Evolutionary conservation across 768 basidiomycete species (phyloP), one percentile per base, ranked within the genome.

Genomic region (Hypsizygus marmoreus): DNA sequence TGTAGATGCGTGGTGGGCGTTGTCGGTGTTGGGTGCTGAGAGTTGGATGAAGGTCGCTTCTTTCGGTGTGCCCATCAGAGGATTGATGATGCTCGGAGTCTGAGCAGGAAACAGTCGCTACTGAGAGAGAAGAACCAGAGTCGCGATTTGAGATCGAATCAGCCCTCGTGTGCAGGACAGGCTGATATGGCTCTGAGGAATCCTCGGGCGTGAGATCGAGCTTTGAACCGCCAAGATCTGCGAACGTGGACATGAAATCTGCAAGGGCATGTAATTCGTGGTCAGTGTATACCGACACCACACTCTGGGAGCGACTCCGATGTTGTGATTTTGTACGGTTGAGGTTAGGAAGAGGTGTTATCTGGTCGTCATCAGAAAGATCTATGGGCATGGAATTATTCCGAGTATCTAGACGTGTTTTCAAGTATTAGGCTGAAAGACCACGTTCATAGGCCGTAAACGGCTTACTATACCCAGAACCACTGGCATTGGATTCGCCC

Each of bases 211-310:
- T n/a, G n/a, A n/a, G n/a, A n/a, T n/a, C n/a, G n/a, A n/a, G n/a
- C n/a, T n/a, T n/a, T n/a, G 47, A 16, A 13, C 43, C 32, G 17
- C 42, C 34, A 35, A 37, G 22, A 29, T 51, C 41, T 6, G 53
- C 23, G n/a, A 53, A 47, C 10, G 69, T 65, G 9, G 72, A 66
- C 45, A 81, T 65, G 31, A 79, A 60, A 22, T 78, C 78, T 2
- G 74, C 72, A 36, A 81, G 61, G n/a, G 72, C 75, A n/a, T 68
- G 58, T 11, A 81, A 67, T 47, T 81, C 80, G 23, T 63, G 55
- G 38, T 81, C 80, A 8, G 78, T 77, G 10, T 67, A 63, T 6
- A 71, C 59, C 3, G 79, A 80, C 24, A 79, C 68, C 16, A 67
- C 53, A 50, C 77, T 81, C 38, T 58, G 57, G 22, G 67, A 50